These are phyloP conservation scores for Glycine soja DNA, from an alignment of 306 rosid species.

Conservation along the genomic window DNA sequence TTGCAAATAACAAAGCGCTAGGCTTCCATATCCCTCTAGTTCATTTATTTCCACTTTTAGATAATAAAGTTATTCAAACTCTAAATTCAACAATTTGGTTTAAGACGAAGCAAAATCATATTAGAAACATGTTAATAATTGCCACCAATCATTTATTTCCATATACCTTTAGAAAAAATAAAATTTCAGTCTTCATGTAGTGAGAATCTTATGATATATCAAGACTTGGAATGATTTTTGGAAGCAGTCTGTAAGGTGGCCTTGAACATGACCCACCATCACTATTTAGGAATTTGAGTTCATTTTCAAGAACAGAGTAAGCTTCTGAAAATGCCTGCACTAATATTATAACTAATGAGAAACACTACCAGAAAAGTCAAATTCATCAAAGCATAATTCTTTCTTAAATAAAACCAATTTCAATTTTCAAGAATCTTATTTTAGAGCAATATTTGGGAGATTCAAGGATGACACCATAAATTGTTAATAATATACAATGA, in stretches of 20 bases:
- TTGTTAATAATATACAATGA: not conserved
- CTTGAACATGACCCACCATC: conserved; percentile 61
- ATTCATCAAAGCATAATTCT: conserved; percentile 30
- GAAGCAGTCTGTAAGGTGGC: conserved; percentile 63
- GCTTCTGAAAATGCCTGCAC: conserved; percentile 91
- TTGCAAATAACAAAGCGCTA: not conserved
- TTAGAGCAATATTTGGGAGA: conserved; percentile 7
- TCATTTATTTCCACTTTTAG: conserved; percentile 8
- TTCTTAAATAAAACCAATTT: not conserved
- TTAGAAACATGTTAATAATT: conserved; percentile 2
- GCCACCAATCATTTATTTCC: conserved; percentile 24
- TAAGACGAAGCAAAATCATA: conserved; percentile 16
- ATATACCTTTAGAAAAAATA: conserved; percentile 57
- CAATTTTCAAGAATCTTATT: conserved; percentile 6
- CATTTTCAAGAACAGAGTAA: conserved; percentile 75
- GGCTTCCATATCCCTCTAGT: conserved; percentile 12
- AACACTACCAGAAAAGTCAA: conserved; percentile 4
- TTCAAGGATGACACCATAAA: conserved; percentile 20
- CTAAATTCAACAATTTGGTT: not conserved
- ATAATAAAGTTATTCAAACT: conserved; percentile 4
- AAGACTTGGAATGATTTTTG: conserved; percentile 79
- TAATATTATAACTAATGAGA: conserved; percentile 42
- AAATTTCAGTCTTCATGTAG: conserved; percentile 41
- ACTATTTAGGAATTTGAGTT: conserved; percentile 57
- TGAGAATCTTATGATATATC: conserved; percentile 57